Evolutionary conservation across 108 stramenopile species (phyloP), one percentile per base, ranked within the genome.

Genomic region (Conticribra guillardii): DNA sequence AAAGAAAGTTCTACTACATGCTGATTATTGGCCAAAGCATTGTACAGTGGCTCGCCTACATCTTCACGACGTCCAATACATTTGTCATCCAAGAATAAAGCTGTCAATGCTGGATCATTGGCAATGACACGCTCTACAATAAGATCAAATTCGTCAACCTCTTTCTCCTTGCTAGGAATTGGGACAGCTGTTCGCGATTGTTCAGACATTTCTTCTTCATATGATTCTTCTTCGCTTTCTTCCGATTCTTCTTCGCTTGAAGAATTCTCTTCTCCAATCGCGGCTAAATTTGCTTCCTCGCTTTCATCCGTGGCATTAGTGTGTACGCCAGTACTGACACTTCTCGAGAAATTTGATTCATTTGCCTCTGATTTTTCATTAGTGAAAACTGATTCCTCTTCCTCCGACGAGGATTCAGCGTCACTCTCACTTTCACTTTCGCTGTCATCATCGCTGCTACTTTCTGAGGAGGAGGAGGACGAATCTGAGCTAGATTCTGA

Each of bases 81-180:
- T 32, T 53, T 60, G 19, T 67, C 60, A 23, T 75, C 74, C 4
- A 75, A 59, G 21, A 65, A 23, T 3, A 75, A 46, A 54, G 58
- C 17, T n/a, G 41, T 75, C 23, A 75, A 52, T 11, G 59, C 47
- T 44, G 65, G 66, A 54, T 67, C 60, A 62, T 68, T 68, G 30
- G 44, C 59, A 22, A 33, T 15, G 29, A 65, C 46, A 16, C 60
- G 66, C 47, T 21, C 66, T 19, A 62, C 60, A n/a, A 68, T 67
- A 1, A 55, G 53, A 24, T 65, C 48, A 28, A 54, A 75, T n/a
- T 54, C 52, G 18, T 54, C n/a, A 16, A 9, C 22, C 32, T 53
- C 22, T n/a, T 29, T 24, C 31, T 23, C 32, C 19, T 23, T 33
- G 33, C 5, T 41, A 41, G 37, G 37, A 11, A 5, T 41, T 5